Evolutionary conservation across 768 basidiomycete genomes (phyloP).

Genomic region (Psilocybe tampanensis): DNA sequence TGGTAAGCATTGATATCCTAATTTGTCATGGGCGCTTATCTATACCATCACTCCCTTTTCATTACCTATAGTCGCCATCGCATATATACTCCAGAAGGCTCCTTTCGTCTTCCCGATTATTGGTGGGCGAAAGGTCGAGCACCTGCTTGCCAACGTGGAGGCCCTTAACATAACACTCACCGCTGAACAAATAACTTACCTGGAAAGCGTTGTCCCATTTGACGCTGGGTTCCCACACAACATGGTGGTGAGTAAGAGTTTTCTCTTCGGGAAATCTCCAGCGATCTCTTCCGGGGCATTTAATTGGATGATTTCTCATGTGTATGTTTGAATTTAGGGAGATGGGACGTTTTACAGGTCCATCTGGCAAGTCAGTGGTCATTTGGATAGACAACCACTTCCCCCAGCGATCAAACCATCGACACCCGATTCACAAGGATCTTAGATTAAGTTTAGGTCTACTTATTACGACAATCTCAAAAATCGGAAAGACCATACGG

Average conservation of each 20-base stretch:
- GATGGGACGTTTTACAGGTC: conserved; percentile 16
- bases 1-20: conserved; percentile 26
- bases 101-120: conserved; percentile 56
- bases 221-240: conserved; percentile 47
- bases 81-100: conserved; percentile 57
- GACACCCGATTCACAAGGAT: conserved; percentile 19
- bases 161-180: conserved; percentile 50
- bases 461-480: too few relatives aligned
- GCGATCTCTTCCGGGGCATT: too few relatives aligned
- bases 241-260: conserved; percentile 37
- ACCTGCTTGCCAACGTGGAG: conserved; percentile 53
- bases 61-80: conserved; percentile 45
- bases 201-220: conserved; percentile 48
- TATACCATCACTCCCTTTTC: neutral
- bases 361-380: conserved; percentile 10
- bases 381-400: conserved; percentile 15
- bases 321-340: neutral
- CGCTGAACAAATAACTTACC: conserved; percentile 43
- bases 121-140: conserved; percentile 55
- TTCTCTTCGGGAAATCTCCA: too few relatives aligned
- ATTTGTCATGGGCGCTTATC: neutral
- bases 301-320: neutral
- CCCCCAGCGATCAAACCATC: conserved; percentile 8
- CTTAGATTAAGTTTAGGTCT: too few relatives aligned
- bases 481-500: too few relatives aligned